These are phyloP conservation scores for Vitis riparia DNA, from an alignment of 164 flowering plant species.

Conservation along the genomic window DNA sequence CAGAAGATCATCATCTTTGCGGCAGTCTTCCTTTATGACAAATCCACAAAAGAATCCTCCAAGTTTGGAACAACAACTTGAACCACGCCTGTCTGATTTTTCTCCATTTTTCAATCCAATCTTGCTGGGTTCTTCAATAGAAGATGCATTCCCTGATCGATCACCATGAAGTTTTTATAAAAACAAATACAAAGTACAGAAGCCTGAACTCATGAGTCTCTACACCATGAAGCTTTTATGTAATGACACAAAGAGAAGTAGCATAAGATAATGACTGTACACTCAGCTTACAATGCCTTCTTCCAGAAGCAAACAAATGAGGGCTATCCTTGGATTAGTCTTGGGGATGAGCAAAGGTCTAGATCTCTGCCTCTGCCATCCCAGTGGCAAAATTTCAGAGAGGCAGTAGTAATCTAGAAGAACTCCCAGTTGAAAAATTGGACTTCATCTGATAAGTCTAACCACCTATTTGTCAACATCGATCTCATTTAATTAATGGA, in stretches of 20 bases:
- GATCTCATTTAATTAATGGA: background rate
- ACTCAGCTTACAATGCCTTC: background rate
- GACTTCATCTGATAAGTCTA: too few relatives aligned
- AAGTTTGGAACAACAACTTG: constrained; percentile 47
- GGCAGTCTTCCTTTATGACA: constrained; percentile 77
- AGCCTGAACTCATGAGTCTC: constrained; percentile 1
- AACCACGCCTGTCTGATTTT: constrained; percentile 24
- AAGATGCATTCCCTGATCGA: constrained; percentile 36
- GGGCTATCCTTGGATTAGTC: background rate
- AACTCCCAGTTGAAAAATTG: background rate
- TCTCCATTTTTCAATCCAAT: constrained; percentile 38
- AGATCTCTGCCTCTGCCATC: constrained; percentile 1
- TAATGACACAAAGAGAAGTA: background rate
- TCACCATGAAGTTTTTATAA: constrained; percentile 10
- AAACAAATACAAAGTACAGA: background rate
- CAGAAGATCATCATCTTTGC: constrained; percentile 51
- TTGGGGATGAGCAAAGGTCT: background rate
- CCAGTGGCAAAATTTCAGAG: background rate
- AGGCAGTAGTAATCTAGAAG: background rate
- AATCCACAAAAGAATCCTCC: constrained; percentile 65
- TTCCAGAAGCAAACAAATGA: background rate
- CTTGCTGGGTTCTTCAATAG: constrained; percentile 55
- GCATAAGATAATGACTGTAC: background rate
- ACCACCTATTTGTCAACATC: too few relatives aligned
- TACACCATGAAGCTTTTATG: background rate